Evolutionary conservation across 257 asterid genomes (phyloP).

Genomic region (Rubia yunnanensis): DNA sequence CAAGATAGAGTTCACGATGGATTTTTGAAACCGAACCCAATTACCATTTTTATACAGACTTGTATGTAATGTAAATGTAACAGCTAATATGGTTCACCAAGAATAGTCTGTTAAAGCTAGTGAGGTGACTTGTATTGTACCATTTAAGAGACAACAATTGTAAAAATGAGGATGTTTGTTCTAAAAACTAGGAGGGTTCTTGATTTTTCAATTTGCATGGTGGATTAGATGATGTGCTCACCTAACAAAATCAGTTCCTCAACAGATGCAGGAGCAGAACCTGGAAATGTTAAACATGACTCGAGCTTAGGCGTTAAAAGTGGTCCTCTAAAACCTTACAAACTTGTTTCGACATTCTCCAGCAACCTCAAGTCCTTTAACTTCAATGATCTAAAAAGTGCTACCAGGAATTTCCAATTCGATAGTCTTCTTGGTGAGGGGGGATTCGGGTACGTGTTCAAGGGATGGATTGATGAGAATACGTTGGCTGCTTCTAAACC

Average conservation of each 20-base stretch:
- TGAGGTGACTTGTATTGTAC: not conserved
- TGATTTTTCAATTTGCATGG: not conserved
- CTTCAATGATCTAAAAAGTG: constrained; percentile 54
- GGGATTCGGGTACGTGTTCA: constrained; percentile 69
- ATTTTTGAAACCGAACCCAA: not conserved
- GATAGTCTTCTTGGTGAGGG: constrained; percentile 77
- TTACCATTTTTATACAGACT: not conserved
- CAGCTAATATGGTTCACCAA: not conserved
- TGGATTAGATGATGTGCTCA: not conserved
- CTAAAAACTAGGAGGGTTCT: not conserved
- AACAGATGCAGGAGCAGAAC: constrained; percentile 31
- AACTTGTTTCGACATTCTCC: constrained; percentile 24
- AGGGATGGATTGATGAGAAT: constrained; percentile 64
- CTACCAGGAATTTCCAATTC: constrained; percentile 49
- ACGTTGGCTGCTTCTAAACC: constrained; percentile 43
- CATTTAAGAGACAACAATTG: not conserved
- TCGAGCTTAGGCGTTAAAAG: constrained; percentile 9
- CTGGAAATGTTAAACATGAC: constrained; percentile 19
- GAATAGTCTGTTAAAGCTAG: not conserved
- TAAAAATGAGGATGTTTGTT: not conserved
- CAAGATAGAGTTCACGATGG: not conserved
- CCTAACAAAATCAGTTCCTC: not conserved
- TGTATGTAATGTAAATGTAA: not conserved
- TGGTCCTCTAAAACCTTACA: constrained; percentile 12
- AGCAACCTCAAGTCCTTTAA: constrained; percentile 48